Conservation (phyloP, 345 rosid species). For the Aquilaria yunnanensis region DNA sequence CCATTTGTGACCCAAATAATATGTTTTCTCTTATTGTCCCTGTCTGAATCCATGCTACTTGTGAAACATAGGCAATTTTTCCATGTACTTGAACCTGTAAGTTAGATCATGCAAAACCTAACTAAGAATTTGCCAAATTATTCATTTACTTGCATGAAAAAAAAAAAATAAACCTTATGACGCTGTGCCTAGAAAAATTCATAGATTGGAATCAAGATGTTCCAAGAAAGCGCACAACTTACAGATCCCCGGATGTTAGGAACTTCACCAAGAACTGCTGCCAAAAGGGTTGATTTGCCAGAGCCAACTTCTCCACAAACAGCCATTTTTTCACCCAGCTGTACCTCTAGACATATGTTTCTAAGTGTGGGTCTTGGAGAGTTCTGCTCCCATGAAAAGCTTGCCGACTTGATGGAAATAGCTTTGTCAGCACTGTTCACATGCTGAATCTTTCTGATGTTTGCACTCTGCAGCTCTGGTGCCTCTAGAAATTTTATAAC, state of each 20-base stretch:
- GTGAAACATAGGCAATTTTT: conserved; percentile 85
- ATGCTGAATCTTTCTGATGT: conserved; percentile 29
- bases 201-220: neutral
- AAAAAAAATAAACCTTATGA: too few relatives aligned
- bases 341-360: conserved; percentile 49
- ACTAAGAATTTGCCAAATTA: neutral
- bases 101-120: conserved; percentile 3
- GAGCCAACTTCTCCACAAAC: conserved; percentile 98
- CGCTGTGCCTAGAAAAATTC: too few relatives aligned
- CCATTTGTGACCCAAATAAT: conserved; percentile 72
- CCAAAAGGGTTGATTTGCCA: conserved; percentile 87
- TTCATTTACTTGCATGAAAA: neutral
- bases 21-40: conserved; percentile 85
- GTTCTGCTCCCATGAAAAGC: conserved; percentile 80
- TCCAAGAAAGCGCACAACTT: conserved; percentile 17
- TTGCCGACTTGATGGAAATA: conserved; percentile 46
- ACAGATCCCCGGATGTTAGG: conserved; percentile 63
- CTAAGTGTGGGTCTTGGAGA: conserved; percentile 50
- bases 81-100: conserved; percentile 70
- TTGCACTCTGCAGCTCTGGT: conserved; percentile 66
- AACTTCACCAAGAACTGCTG: conserved; percentile 90
- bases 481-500: conserved; percentile 78
- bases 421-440: conserved; percentile 22
- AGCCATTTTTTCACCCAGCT: conserved; percentile 68
- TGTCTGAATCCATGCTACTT: conserved; percentile 93